Conservation (phyloP, 2,329 filamentous ascomycete species). For the Epichloe sylvatica region DNA sequence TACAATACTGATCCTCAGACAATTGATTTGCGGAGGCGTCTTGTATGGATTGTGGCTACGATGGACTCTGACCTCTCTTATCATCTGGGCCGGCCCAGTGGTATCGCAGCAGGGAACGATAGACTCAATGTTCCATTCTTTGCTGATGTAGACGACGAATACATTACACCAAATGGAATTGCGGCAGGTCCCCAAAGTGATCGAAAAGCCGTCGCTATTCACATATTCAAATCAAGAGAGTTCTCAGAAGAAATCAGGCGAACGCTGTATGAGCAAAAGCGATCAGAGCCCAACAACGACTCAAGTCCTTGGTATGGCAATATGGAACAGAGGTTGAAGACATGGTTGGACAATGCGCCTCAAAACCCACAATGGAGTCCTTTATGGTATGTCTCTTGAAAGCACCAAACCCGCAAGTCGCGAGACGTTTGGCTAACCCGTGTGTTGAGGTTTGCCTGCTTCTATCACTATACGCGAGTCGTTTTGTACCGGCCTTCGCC, state of each 20-base stretch:
- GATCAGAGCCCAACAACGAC: slow-evolving; percentile 61
- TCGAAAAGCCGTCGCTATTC: slow-evolving; percentile 78
- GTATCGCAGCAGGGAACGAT: slow-evolving; percentile 69
- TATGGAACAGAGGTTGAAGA: slow-evolving; percentile 64
- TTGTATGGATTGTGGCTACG: slow-evolving; percentile 76
- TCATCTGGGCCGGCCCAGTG: slow-evolving; percentile 73
- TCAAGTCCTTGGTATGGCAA: slow-evolving; percentile 73
- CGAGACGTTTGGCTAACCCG: neutral
- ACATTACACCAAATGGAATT: slow-evolving; percentile 68
- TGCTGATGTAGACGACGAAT: slow-evolving; percentile 64
- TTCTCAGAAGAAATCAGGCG: slow-evolving; percentile 79
- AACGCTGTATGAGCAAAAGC: slow-evolving; percentile 73
- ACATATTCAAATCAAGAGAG: slow-evolving; percentile 84
- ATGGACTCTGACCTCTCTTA: slow-evolving; percentile 86
- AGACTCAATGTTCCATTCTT: slow-evolving; percentile 80
- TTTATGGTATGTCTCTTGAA: slow-evolving; percentile 49
- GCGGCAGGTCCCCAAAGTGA: slow-evolving; percentile 56
- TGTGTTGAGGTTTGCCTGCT: slow-evolving; percentile 41
- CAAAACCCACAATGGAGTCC: slow-evolving; percentile 58
- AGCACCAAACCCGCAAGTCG: neutral
- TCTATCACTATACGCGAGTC: slow-evolving; percentile 78
- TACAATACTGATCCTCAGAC: slow-evolving; percentile 55
- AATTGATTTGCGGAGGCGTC: slow-evolving; percentile 74
- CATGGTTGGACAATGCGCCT: slow-evolving; percentile 68
- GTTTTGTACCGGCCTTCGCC: slow-evolving; percentile 83